phyloP scores from a whole-genome alignment of 108 stramenopile species.

The Conticribra guillardii region DNA sequence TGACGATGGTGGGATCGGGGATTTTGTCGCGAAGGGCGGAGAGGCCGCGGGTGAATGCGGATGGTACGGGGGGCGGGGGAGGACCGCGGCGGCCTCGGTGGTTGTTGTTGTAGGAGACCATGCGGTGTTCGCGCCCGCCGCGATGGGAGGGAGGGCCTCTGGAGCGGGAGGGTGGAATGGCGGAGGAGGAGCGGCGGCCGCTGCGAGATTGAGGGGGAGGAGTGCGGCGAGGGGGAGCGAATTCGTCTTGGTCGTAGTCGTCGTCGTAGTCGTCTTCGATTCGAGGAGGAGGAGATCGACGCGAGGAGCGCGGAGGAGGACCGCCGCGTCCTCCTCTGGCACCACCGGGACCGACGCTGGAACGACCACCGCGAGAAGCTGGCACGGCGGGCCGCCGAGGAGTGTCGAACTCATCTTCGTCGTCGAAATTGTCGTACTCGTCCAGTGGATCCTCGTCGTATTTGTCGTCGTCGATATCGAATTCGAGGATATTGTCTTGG shows the following conservation, averaged over 20 bases:
- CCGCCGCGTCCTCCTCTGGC: slow-evolving; percentile 1
- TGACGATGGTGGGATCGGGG: slow-evolving; percentile 71
- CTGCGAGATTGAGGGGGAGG: slow-evolving; percentile 6
- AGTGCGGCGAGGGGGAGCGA: neutral
- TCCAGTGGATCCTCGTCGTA: slow-evolving; percentile 63
- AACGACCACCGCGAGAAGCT: slow-evolving; percentile 11
- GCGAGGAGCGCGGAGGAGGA: slow-evolving; percentile 5
- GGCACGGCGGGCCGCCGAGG: slow-evolving; percentile 40
- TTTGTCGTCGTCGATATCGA: slow-evolving; percentile 59
- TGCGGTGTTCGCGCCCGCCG: slow-evolving; percentile 26
- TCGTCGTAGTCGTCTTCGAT: slow-evolving; percentile 4
- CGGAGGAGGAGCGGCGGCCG: neutral
- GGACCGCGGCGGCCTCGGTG: slow-evolving; percentile 34
- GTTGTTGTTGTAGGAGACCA: slow-evolving; percentile 56
- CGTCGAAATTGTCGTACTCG: slow-evolving; percentile 40
- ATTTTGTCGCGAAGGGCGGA: slow-evolving; percentile 69
- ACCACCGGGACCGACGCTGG: no score
- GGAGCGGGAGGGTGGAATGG: neutral
- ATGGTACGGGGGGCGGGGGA: slow-evolving; percentile 46
- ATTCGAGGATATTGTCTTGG: slow-evolving; percentile 40
- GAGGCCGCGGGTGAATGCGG: slow-evolving; percentile 78
- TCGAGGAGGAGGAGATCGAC: slow-evolving; percentile 6
- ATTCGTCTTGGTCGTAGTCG: slow-evolving; percentile 9
- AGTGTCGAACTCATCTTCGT: slow-evolving; percentile 27
- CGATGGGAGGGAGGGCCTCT: neutral